Base-by-base conservation (phyloP, 2,329 filamentous ascomycete species). In the Polychaeton citri region DNA sequence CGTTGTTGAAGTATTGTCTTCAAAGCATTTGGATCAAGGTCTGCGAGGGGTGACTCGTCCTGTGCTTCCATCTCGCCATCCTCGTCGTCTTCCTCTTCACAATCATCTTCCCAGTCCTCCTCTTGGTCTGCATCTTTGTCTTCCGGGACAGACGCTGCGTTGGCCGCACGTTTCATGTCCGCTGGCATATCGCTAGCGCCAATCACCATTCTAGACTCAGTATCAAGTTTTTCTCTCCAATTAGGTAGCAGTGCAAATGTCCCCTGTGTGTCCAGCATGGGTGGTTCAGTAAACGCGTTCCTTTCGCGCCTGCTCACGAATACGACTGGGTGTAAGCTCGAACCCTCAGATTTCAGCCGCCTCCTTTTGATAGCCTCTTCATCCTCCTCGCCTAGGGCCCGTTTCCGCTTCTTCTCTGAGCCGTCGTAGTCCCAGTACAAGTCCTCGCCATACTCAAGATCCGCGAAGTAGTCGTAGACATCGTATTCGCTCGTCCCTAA, bases 391-490 rank as follows among this genome's bases (percentile, higher is more conserved):
- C n/a, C n/a, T n/a, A n/a, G n/a, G n/a, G n/a, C n/a, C 21, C 35
- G 20, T 16, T 28, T 16, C 34, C 33, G 19, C 10, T 20, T 30
- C 16, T 20, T 20, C 17, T 35, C 30, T 10, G 12, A 13, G 16
- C 32, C 19, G 30, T 37, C 32, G 31, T 31, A 41, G 33, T 66
- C 62, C 44, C 64, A 62, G 34, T 65, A 66, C 30, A 60, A 57
- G 42, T 66, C 63, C 12, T 60, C 62, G 9, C 54, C 63, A 41
- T 67, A 67, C 37, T 68, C 64, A 30, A 66, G 49, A 38, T 68
- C 65, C 38, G 61, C 60, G 53, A 55, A 66, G 48, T 66, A 69
- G 15, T 61, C 61, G 45, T 60, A 68, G 31, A 59, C 50, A 41
- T 68, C 65, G 52, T 59, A 67, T n/a, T 66, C 61, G 30, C 53